Evolutionary conservation across 345 rosid species (phyloP).

Genomic region (Abelmoschus esculentus): DNA sequence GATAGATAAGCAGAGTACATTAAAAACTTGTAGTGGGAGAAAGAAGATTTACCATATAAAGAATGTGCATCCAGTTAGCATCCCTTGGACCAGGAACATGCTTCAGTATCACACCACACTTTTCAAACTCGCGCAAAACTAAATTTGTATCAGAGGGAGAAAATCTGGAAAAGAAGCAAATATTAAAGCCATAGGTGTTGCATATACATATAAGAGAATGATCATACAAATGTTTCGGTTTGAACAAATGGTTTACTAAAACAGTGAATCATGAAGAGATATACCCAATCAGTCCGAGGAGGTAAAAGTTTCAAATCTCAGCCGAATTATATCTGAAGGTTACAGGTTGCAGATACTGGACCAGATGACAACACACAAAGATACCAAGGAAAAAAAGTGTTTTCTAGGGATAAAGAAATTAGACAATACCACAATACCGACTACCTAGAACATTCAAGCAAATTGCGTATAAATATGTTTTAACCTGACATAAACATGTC

Average conservation of each 20-base stretch:
- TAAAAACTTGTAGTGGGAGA: background rate
- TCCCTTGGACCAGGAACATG: constrained; percentile 94
- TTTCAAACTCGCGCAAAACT: constrained; percentile 88
- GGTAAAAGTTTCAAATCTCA: background rate
- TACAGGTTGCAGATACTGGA: background rate
- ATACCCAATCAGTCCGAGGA: background rate
- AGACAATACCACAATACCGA: background rate
- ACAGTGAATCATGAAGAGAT: background rate
- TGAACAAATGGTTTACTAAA: background rate
- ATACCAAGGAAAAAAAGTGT: background rate
- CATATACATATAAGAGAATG: background rate
- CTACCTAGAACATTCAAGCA: background rate
- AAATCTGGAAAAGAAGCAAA: constrained; percentile 46
- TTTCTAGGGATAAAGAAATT: background rate
- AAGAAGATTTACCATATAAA: constrained; percentile 57
- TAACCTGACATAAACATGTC: no score
- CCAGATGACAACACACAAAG: background rate
- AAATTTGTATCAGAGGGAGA: constrained; percentile 82
- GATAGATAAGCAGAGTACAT: background rate
- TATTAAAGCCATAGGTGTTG: background rate
- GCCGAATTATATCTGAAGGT: background rate
- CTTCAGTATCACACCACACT: constrained; percentile 74
- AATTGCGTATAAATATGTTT: no score
- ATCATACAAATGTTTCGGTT: background rate
- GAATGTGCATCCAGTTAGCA: constrained; percentile 98